Conservation (phyloP, 2,329 filamentous ascomycete species). For the Sodiomyces alkalinus region DNA sequence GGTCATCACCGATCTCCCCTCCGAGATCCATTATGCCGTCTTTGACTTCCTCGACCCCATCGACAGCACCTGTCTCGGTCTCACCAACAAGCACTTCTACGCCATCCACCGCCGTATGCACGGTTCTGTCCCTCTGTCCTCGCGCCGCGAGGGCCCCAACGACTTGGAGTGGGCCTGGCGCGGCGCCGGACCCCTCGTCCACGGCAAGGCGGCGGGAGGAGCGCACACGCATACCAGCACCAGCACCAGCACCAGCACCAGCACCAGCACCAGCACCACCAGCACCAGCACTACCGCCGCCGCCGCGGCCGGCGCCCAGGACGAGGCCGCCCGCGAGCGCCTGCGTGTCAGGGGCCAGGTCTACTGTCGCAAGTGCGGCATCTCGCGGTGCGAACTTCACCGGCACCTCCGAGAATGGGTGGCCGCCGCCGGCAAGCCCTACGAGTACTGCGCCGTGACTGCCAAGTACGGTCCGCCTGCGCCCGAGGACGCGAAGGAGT, state of each 20-base stretch:
- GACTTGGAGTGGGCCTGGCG: conserved; percentile 51
- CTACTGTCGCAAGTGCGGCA: conserved; percentile 47
- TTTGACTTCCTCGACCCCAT: conserved; percentile 50
- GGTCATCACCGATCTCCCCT: conserved; percentile 35
- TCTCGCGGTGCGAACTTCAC: conserved; percentile 46
- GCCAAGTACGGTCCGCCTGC: conserved; percentile 39
- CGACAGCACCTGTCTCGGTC: conserved; percentile 45
- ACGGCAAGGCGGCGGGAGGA: conserved; percentile 2
- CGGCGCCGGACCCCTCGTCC: conserved; percentile 30
- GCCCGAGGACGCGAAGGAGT: conserved; percentile 26
- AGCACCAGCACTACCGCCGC: conserved; percentile 2
- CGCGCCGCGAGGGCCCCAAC: conserved; percentile 44
- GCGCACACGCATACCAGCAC: too few relatives aligned
- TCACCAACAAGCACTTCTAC: conserved; percentile 43
- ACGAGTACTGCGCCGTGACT: conserved; percentile 46
- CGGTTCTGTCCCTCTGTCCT: conserved; percentile 38
- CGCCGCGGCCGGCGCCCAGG: conserved; percentile 3
- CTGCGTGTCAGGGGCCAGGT: conserved; percentile 42
- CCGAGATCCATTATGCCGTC: conserved; percentile 44
- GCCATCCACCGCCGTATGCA: conserved; percentile 40
- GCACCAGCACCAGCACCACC: not conserved
- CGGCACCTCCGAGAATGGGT: conserved; percentile 47
- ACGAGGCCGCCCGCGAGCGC: conserved; percentile 21
- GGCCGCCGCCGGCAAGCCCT: conserved; percentile 21
- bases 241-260: conserved; percentile 1